Evolutionary conservation across 1,284 basidiomycete species (phyloP), one percentile per base, ranked within the genome.

Genomic region (Apiotrichum siamense): DNA sequence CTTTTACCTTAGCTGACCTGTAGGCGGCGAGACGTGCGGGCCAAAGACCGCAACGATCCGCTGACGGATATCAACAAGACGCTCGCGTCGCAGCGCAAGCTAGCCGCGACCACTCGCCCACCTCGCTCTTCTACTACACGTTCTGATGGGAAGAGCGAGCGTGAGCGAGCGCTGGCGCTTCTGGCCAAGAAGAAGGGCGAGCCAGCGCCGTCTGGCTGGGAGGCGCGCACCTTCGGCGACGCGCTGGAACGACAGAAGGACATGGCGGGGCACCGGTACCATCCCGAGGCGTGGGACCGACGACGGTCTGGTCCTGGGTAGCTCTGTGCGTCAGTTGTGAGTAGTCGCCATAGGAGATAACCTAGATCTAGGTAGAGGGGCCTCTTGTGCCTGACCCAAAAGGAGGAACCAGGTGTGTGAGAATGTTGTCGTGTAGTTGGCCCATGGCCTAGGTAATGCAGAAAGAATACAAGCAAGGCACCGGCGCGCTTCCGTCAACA

Each of bases 91-190:
- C 33, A 27, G 40, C 31, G 44, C 45, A 17, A 13, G 15, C 13
- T n/a, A 2, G 13, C 15, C 15, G n/a, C 11, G 33, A n/a, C 33
- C 33, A 35, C 33, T n/a, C n/a, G n/a, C n/a, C n/a, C n/a, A n/a
- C n/a, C n/a, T 13, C 40, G 21, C n/a, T 21, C 5, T 15, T 11
- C 13, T 7, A 15, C 26, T 29, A 7, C 13, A 12, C 6, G 21
- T 12, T 23, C 21, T 3, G 24, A 41, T 17, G 27, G 69, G 45
- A 35, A 57, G 26, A 60, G 62, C 15, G 74, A 75, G 49, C 57
- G 72, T 10, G 60, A 73, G 24, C 52, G 74, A 13, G 74, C 74
- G 3, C 50, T 72, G 10, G 72, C 69, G 4, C 47, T 76, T 27
- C 60, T 75, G 4, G 66, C 66, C 2, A 60, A 66, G 48, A 55